Percentiles rank a stretch among this genome's conserved stretches.
phyloP scores from a whole-genome alignment of 306 rosid genomes.

The Oemleria cerasiformis region DNA sequence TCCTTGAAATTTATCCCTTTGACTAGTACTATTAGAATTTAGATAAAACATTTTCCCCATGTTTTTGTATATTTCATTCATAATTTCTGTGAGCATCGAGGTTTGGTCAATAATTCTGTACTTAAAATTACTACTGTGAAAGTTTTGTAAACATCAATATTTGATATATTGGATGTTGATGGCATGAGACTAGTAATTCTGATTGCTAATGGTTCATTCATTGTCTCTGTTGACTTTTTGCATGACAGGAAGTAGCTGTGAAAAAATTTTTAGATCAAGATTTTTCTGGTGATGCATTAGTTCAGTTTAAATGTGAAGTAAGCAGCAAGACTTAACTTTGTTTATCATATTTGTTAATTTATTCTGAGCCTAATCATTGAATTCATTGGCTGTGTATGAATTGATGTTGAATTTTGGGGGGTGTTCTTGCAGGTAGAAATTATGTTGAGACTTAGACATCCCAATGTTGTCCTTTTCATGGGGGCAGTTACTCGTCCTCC shows the following conservation, averaged over 20 bases:
- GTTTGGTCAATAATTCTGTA: background rate
- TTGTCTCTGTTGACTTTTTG: conserved; percentile 24
- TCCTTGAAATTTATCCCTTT: background rate
- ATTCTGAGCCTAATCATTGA: background rate
- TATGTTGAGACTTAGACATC: conserved; percentile 96
- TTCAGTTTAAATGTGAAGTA: conserved; percentile 94
- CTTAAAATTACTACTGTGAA: background rate
- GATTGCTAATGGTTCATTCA: conserved; percentile 5
- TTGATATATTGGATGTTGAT: background rate
- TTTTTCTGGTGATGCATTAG: conserved; percentile 88
- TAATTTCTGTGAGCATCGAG: background rate
- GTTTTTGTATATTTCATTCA: background rate
- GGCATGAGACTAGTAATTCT: conserved; percentile 10
- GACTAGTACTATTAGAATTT: background rate
- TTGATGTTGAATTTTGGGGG: conserved; percentile 1
- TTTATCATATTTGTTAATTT: background rate
- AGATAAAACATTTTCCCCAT: background rate
- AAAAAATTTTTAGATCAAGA: conserved; percentile 97
- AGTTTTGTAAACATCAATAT: background rate
- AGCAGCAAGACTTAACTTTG: conserved; percentile 31
- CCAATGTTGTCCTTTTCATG: conserved; percentile 99
- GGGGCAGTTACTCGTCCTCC: conserved; percentile 97
- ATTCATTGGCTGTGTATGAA: background rate
- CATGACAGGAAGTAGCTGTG: conserved; percentile 91
- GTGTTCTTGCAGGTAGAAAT: conserved; percentile 76